Base-by-base conservation (phyloP, 1,284 basidiomycete species). In the Takashimella koratensis region DNA sequence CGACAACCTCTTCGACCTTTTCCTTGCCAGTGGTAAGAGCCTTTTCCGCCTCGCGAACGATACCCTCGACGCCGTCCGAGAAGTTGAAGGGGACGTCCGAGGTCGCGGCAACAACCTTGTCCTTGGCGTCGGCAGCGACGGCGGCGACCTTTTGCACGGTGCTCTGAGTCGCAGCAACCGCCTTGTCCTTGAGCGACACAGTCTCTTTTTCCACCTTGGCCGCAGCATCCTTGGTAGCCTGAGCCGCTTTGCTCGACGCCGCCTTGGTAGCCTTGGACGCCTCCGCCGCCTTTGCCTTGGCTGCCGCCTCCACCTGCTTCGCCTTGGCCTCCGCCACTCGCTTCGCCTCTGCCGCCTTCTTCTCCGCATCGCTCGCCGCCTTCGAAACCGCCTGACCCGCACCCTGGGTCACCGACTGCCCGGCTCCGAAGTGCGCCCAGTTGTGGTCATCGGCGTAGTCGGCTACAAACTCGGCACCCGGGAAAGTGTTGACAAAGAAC, bases 391-490 rank as follows among this genome's bases (percentile, higher is more conserved):
- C 71, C 52, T 62, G 64, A 39, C 56, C 58, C 27, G 64, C 61
- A 26, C 60, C 56, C 48, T 65, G 57, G 26, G 59, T 55, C 51
- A 67, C 68, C 46, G 71, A 66, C 45, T 63, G 62, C 73, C 81
- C 83, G 21, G 61, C 49, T 13, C 70, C 75, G 51, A 75, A 62
- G 13, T 63, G 59, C 62, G 91, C 86, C 87, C 87, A 90, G 22
- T 84, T 81, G 63, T 86, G 79, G 44, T 84, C 80, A 71, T 94
- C 89, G 5, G 86, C 87, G 67, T 84, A 88, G 57, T 92, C 85
- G 39, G 94, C 80, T 69, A 95, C 80, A 21, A 80, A 68, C 63
- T 87, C 82, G 43, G 86, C 93, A 23, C 77, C 73, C 3, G 81
- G 81, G 42, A 83, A 71, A 53, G 73, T 74, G 53, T 76, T 67